Evolutionary conservation across 768 basidiomycete genomes (phyloP).

Genomic region (Podaxis sp.): DNA sequence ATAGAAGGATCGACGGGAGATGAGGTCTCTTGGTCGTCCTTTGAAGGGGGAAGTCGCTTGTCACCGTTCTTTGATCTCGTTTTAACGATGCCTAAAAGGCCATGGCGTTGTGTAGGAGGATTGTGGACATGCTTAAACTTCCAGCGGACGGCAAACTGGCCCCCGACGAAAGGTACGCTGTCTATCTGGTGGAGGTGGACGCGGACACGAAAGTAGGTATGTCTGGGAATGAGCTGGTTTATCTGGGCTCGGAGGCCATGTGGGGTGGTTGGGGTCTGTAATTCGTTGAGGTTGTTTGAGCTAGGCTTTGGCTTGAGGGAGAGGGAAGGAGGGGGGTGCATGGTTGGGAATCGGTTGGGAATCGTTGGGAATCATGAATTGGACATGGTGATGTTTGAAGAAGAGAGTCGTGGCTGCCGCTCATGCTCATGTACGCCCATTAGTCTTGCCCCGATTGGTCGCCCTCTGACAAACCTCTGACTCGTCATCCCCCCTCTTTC

Average conservation of each 20-base stretch:
- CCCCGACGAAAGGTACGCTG: constrained; percentile 67
- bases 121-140: constrained; percentile 52
- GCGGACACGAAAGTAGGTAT: not conserved
- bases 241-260: not conserved
- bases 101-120: not conserved
- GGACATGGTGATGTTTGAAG: not conserved
- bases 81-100: constrained; percentile 13
- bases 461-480: constrained; percentile 11
- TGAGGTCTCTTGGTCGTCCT: constrained; percentile 12
- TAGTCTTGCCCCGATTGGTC: not conserved
- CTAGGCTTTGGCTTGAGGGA: not conserved
- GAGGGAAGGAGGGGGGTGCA: not conserved
- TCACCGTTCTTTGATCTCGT: constrained; percentile 11
- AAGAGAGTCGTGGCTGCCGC: not conserved
- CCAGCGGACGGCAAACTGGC: constrained; percentile 69
- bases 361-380: not conserved
- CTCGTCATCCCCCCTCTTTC: constrained; percentile 20
- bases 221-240: not conserved
- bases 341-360: not conserved
- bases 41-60: constrained; percentile 2
- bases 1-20: not conserved
- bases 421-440: not conserved
- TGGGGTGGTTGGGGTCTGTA: not conserved
- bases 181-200: constrained; percentile 26
- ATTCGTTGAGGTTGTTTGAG: not conserved